phyloP scores from a whole-genome alignment of 768 basidiomycete genomes.

The Asterophora parasitica region DNA sequence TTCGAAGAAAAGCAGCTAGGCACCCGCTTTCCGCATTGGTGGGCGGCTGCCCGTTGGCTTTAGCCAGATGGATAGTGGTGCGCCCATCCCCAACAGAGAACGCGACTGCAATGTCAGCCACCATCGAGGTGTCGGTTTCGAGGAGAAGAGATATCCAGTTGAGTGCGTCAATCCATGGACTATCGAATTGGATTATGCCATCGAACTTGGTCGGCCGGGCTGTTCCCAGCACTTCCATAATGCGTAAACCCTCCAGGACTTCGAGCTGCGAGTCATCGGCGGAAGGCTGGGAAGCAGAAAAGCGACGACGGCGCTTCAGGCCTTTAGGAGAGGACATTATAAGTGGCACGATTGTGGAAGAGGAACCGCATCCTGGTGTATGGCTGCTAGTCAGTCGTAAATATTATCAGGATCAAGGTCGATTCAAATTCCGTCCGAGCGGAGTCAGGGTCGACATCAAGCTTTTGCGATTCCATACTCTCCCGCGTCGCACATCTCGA shows the following conservation, averaged over 20 bases:
- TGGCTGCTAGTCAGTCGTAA: not conserved
- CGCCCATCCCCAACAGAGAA: constrained; percentile 8
- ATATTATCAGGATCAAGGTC: not conserved
- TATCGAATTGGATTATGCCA: constrained; percentile 5
- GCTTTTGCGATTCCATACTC: not conserved
- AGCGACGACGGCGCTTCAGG: not conserved
- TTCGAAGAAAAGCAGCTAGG: constrained; percentile 7
- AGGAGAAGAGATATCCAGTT: constrained; percentile 14
- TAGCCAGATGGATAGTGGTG: constrained; percentile 10
- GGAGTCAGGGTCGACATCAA: constrained; percentile 1
- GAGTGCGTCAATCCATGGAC: constrained; percentile 6
- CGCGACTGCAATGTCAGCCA: constrained; percentile 10
- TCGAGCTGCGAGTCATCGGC: constrained; percentile 10
- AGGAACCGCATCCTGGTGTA: not conserved
- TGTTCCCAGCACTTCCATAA: constrained; percentile 13
- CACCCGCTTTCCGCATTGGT: constrained; percentile 6
- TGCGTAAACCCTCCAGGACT: constrained; percentile 12
- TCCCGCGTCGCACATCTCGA: not conserved
- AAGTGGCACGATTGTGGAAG: not conserved
- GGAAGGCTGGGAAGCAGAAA: not conserved
- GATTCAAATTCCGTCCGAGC: constrained; percentile 3
- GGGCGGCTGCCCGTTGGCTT: constrained; percentile 8
- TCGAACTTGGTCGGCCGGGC: constrained; percentile 4
- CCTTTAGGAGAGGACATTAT: not conserved
- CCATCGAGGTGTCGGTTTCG: constrained; percentile 2